phyloP scores from a whole-genome alignment of 805 yeast genomes.

The Candida silvicultrix region DNA sequence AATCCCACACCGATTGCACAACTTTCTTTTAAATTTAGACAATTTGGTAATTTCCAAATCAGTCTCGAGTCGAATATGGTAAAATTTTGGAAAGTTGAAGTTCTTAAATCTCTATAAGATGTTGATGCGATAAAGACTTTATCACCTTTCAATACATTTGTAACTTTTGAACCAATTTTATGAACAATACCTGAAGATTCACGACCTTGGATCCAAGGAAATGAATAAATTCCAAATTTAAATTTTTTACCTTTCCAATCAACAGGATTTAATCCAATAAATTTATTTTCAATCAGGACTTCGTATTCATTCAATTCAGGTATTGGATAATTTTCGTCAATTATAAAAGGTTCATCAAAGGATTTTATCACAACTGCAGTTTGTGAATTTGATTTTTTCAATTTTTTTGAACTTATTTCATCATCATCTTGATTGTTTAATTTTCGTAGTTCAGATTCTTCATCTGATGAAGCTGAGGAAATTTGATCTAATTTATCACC shows the following conservation, averaged over 20 bases:
- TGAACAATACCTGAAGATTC: constrained; percentile 37
- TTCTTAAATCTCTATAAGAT: constrained; percentile 38
- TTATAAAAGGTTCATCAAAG: constrained; percentile 19
- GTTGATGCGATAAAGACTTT: constrained; percentile 40
- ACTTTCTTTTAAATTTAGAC: constrained; percentile 30
- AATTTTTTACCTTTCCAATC: constrained; percentile 45
- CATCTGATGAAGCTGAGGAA: constrained; percentile 4
- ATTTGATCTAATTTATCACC: constrained; percentile 14
- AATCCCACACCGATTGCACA: constrained; percentile 43
- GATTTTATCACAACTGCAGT: constrained; percentile 22
- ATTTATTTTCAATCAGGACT: constrained; percentile 24
- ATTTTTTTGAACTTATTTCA: constrained; percentile 3
- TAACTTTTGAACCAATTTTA: constrained; percentile 28
- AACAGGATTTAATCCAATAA: constrained; percentile 39
- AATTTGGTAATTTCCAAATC: constrained; percentile 36
- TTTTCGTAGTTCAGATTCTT: not conserved
- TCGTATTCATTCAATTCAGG: constrained; percentile 23
- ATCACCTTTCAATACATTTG: constrained; percentile 25
- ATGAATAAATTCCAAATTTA: constrained; percentile 38
- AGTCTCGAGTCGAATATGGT: constrained; percentile 38
- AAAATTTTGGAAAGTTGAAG: constrained; percentile 41
- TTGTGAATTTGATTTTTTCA: constrained; percentile 10
- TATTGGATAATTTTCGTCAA: constrained; percentile 14
- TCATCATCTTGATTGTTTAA: constrained; percentile 1
- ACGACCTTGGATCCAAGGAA: constrained; percentile 46